These are phyloP conservation scores for Globisporangium perplexum DNA, from an alignment of 352 stramenopile genomes.

Conservation along the genomic window DNA sequence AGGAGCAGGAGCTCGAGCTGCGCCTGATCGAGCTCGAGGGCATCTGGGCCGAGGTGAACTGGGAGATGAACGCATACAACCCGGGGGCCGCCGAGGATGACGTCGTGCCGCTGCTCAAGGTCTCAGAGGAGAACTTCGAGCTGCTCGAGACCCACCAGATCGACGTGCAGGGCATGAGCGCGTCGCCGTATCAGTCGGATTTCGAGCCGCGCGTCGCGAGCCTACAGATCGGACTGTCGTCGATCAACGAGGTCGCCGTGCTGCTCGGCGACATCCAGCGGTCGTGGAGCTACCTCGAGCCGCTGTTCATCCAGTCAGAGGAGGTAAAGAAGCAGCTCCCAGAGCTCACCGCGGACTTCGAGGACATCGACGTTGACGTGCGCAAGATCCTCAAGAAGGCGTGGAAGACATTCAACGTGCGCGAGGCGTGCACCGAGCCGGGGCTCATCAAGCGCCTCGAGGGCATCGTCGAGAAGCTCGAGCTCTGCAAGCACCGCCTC, in stretches of 20 bases:
- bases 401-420: conserved; percentile 89
- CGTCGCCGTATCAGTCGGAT: conserved; percentile 92
- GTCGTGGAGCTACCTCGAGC: conserved; percentile 95
- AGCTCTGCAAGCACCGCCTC: conserved; percentile 92
- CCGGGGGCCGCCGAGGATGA: conserved; percentile 51
- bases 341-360: conserved; percentile 91
- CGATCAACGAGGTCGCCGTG: conserved; percentile 91
- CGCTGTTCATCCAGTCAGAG: conserved; percentile 94
- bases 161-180: conserved; percentile 94
- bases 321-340: conserved; percentile 96
- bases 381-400: conserved; percentile 80
- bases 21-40: conserved; percentile 89
- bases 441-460: conserved; percentile 90
- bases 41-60: conserved; percentile 91
- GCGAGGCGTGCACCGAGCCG: conserved; percentile 84
- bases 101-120: conserved; percentile 86
- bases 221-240: conserved; percentile 84
- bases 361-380: conserved; percentile 92
- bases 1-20: conserved; percentile 95
- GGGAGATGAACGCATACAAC: conserved; percentile 92
- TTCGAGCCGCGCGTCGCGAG: conserved; percentile 91
- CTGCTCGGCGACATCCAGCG: conserved; percentile 94
- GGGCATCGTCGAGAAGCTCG: conserved; percentile 89
- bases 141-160: conserved; percentile 96
- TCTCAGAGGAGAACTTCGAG: conserved; percentile 96